phyloP scores from a whole-genome alignment of 352 stramenopile genomes.

The Phytophthora quininea region DNA sequence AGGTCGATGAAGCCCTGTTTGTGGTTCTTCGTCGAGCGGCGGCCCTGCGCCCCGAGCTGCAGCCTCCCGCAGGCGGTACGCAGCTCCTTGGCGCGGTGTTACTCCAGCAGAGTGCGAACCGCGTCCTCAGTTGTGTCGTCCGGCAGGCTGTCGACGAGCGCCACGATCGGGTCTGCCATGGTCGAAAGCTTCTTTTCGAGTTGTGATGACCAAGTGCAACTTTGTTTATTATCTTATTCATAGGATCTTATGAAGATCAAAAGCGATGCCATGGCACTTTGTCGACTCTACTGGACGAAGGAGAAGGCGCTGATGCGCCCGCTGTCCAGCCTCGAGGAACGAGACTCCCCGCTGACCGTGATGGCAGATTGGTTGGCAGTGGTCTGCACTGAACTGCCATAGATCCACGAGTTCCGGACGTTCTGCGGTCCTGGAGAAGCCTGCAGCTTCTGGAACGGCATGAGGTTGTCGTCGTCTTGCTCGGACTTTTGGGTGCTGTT shows the following conservation, averaged over 20 bases:
- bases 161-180: not conserved
- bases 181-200: too few relatives aligned
- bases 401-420: constrained; percentile 20
- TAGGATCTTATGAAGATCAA: too few relatives aligned
- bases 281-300: constrained; percentile 31
- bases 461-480: constrained; percentile 29
- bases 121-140: not conserved
- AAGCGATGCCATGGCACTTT: too few relatives aligned
- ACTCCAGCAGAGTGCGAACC: not conserved
- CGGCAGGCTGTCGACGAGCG: not conserved
- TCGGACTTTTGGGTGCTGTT: constrained; percentile 29
- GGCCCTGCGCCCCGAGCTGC: not conserved
- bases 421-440: constrained; percentile 1
- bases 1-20: not conserved
- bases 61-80: not conserved
- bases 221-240: too few relatives aligned
- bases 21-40: not conserved
- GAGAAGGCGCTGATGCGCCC: constrained; percentile 33
- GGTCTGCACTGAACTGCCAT: not conserved
- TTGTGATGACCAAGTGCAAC: too few relatives aligned
- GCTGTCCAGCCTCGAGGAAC: constrained; percentile 23
- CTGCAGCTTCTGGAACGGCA: constrained; percentile 41
- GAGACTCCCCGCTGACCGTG: constrained; percentile 7
- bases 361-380: constrained; percentile 16
- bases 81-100: not conserved